These are phyloP conservation scores for Heterobasidion occidentale DNA, from an alignment of 1,284 basidiomycete species.

Conservation along the genomic window DNA sequence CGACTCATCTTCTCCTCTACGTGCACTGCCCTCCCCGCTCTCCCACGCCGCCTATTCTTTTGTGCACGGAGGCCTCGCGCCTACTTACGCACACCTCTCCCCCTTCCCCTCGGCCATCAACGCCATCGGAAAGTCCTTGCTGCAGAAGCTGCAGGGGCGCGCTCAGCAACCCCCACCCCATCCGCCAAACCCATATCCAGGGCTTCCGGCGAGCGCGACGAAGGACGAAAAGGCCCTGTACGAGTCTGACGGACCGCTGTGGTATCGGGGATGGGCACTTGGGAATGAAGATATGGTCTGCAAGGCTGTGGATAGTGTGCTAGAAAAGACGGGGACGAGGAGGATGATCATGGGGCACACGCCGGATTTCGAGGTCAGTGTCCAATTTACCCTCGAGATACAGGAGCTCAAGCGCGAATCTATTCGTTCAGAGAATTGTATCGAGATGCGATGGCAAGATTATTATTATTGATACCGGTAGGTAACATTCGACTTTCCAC, in stretches of 20 bases:
- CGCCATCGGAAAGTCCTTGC: slow-evolving; percentile 53
- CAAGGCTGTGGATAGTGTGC: slow-evolving; percentile 57
- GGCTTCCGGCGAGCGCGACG: slow-evolving; percentile 62
- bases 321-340: slow-evolving; percentile 68
- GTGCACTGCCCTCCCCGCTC: slow-evolving; percentile 30
- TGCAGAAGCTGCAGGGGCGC: slow-evolving; percentile 55
- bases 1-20: slow-evolving; percentile 11
- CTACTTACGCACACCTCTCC: slow-evolving; percentile 59
- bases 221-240: slow-evolving; percentile 54
- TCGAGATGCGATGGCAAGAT: slow-evolving; percentile 81
- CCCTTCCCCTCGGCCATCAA: slow-evolving; percentile 84
- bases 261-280: slow-evolving; percentile 88
- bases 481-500: slow-evolving; percentile 6
- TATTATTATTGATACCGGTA: slow-evolving; percentile 86
- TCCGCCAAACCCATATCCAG: slow-evolving; percentile 74
- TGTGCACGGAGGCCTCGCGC: slow-evolving; percentile 82
- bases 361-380: slow-evolving; percentile 68
- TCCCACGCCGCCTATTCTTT: slow-evolving; percentile 78
- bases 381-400: neutral
- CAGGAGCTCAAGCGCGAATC: neutral
- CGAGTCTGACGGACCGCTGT: slow-evolving; percentile 48
- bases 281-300: slow-evolving; percentile 68
- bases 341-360: slow-evolving; percentile 95
- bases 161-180: slow-evolving; percentile 67
- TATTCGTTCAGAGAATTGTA: slow-evolving; percentile 51